Conservation (phyloP, 352 stramenopile genomes). For the Halophytophthora batemanensis region DNA sequence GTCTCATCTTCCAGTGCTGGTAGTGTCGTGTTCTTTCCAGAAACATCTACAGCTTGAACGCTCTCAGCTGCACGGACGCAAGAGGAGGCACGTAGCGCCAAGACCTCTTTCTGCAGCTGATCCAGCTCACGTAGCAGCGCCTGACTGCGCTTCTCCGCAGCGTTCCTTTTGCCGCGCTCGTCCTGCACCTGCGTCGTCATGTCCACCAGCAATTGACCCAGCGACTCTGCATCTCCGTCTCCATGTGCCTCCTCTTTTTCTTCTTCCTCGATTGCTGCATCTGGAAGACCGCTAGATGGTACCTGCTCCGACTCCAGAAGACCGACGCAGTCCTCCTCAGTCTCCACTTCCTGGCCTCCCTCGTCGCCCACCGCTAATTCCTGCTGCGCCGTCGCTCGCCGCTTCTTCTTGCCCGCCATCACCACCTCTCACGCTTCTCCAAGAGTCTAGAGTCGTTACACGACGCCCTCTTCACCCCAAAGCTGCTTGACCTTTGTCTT, state of each 20-base stretch:
- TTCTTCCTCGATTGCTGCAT: constrained; percentile 17
- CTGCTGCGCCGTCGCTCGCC: too few species aligned
- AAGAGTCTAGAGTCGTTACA: too few species aligned
- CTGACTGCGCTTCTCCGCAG: constrained; percentile 66
- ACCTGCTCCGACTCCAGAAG: too few species aligned
- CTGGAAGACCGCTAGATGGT: constrained; percentile 18
- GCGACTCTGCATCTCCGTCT: constrained; percentile 23
- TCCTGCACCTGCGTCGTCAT: constrained; percentile 65
- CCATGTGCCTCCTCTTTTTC: not conserved
- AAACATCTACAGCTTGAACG: constrained; percentile 4
- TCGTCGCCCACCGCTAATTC: too few species aligned
- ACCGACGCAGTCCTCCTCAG: too few species aligned
- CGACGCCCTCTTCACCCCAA: too few species aligned
- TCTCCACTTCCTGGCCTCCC: too few species aligned
- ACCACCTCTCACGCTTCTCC: too few species aligned
- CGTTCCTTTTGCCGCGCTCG: constrained; percentile 42
- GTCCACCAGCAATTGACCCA: constrained; percentile 52
- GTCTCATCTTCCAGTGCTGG: constrained; percentile 13
- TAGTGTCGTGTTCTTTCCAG: not conserved
- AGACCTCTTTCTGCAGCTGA: constrained; percentile 57
- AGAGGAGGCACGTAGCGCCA: constrained; percentile 46
- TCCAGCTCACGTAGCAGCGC: constrained; percentile 64
- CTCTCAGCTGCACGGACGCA: constrained; percentile 6
- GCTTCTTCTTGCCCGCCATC: too few species aligned
- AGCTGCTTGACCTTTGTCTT: too few species aligned